Conservation (phyloP, 257 asterid genomes). For the Solanum stenotomum region DNA sequence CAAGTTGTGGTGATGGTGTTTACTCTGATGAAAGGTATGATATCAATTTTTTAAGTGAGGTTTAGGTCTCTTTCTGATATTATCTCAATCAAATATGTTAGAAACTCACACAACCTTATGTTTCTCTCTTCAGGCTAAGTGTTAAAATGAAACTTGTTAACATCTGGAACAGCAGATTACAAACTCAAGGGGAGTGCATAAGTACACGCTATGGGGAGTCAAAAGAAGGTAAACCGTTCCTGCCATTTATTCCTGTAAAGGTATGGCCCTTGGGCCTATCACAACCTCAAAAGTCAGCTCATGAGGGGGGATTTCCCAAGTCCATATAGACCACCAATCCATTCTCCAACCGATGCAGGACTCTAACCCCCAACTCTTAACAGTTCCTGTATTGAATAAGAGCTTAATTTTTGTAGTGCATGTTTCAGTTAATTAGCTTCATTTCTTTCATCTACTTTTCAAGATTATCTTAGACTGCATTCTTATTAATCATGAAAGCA, state of each 20-base stretch:
- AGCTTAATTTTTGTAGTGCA: not conserved
- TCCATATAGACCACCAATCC: not conserved
- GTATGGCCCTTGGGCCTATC: not conserved
- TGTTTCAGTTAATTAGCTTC: not conserved
- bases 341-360: not conserved
- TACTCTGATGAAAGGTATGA: constrained; percentile 27
- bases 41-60: not conserved
- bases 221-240: constrained; percentile 26
- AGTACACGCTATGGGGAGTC: constrained; percentile 6
- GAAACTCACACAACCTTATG: not conserved
- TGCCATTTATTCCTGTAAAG: not conserved
- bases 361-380: not conserved
- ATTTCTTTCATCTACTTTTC: not conserved
- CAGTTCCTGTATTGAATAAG: not conserved
- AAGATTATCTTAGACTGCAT: not conserved
- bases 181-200: constrained; percentile 10
- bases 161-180: constrained; percentile 20
- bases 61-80: not conserved
- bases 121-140: constrained; percentile 32
- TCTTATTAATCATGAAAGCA: not conserved
- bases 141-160: constrained; percentile 12
- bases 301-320: not conserved
- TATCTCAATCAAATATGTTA: not conserved
- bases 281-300: not conserved
- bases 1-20: constrained; percentile 20